Percentiles rank a stretch among this genome's conserved stretches.
Conservation (phyloP, 2,329 filamentous ascomycete genomes). For the Fusarium newnesense region DNA sequence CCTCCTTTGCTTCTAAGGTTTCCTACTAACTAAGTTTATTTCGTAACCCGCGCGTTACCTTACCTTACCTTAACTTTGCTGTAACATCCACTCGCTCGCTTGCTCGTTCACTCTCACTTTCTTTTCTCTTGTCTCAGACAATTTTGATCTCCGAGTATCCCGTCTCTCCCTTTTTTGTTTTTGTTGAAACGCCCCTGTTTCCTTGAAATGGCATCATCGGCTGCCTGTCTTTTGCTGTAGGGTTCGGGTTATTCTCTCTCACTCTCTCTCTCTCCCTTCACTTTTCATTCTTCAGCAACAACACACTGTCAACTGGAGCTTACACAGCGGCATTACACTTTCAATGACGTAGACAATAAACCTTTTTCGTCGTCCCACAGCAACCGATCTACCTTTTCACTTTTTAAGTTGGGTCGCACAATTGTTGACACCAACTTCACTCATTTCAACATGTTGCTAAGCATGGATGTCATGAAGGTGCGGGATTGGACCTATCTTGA, state of each 20-base stretch:
- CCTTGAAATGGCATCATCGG: conserved; percentile 21
- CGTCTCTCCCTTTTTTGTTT: conserved; percentile 7
- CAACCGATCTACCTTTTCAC: not conserved
- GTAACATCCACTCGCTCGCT: not conserved
- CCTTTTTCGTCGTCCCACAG: conserved; percentile 1
- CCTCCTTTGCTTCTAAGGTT: conserved; percentile 17
- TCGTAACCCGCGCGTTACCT: conserved; percentile 18
- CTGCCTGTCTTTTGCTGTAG: conserved; percentile 13
- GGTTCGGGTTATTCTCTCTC: conserved; percentile 9
- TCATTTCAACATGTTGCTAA: conserved; percentile 38
- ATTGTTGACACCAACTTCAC: not conserved
- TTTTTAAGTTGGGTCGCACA: conserved; percentile 1
- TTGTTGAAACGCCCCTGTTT: conserved; percentile 10
- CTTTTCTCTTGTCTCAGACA: conserved; percentile 27
- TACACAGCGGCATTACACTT: conserved; percentile 9
- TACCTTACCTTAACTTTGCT: not conserved
- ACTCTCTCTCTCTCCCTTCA: conserved; percentile 4
- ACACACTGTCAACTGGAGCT: not conserved
- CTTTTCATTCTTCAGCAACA: conserved; percentile 4
- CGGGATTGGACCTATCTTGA: conserved; percentile 53
- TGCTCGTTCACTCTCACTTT: conserved; percentile 9
- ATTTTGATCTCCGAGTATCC: not conserved
- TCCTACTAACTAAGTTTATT: conserved; percentile 16
- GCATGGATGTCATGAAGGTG: conserved; percentile 50
- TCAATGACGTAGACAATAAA: conserved; percentile 33